phyloP scores from a whole-genome alignment of 164 flowering plant genomes.

The Berberis thunbergii region DNA sequence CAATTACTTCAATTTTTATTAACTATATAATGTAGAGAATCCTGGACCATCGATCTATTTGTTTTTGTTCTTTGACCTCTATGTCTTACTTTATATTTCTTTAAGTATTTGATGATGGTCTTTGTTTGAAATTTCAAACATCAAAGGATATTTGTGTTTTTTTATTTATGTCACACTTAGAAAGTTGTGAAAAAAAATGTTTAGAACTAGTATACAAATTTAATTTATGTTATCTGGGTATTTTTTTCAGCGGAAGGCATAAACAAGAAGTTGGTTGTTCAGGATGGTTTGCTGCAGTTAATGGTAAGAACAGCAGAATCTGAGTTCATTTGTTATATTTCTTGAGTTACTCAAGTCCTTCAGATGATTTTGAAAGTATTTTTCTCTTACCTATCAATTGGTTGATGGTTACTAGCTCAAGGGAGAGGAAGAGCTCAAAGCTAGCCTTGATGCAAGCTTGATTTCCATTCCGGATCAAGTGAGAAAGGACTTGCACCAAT shows the following conservation, averaged over 20 bases:
- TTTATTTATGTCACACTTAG: no score
- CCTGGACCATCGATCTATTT: no score
- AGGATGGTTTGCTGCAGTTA: constrained; percentile 50
- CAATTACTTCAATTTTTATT: no score
- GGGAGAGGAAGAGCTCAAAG: constrained; percentile 64
- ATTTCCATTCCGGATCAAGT: constrained; percentile 47
- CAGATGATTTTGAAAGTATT: background rate
- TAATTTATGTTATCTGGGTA: no score
- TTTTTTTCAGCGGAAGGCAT: constrained; percentile 30
- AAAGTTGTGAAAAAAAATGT: no score
- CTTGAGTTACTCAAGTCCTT: background rate
- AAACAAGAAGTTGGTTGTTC: constrained; percentile 49
- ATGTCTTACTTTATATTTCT: no score
- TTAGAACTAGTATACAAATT: no score
- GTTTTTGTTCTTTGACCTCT: no score
- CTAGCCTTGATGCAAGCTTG: constrained; percentile 39
- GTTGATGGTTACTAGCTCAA: constrained; percentile 38
- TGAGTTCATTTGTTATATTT: constrained; percentile 4
- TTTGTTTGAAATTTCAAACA: no score
- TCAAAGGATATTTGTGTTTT: no score
- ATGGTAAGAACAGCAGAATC: constrained; percentile 35
- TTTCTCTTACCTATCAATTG: background rate
- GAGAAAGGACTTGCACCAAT: constrained; percentile 25
- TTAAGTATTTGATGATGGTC: no score
- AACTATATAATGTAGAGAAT: no score